phyloP scores from a whole-genome alignment of 441 rosid species.

The Viola pubescens region DNA sequence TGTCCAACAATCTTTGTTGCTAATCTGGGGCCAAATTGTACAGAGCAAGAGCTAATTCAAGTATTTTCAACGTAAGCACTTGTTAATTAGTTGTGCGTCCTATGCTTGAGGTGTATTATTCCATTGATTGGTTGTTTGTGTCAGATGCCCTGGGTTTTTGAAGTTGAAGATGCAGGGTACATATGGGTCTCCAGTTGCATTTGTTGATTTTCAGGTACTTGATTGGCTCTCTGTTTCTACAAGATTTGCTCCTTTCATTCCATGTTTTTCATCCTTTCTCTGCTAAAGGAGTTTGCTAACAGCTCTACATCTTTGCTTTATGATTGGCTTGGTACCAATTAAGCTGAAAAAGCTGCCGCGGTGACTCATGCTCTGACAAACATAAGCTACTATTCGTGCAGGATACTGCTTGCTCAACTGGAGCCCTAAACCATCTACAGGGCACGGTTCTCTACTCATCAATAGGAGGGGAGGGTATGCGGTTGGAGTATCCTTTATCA shows the following conservation, averaged over 20 bases:
- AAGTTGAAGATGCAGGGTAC: constrained; percentile 78
- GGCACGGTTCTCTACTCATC: constrained; percentile 69
- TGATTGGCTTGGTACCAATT: not conserved
- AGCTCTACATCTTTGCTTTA: not conserved
- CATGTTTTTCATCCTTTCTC: not conserved
- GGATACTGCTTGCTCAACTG: constrained; percentile 72
- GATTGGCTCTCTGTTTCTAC: not conserved
- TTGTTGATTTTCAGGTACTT: constrained; percentile 79
- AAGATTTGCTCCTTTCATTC: not conserved
- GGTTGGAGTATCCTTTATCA: constrained; percentile 75
- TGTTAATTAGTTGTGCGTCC: not conserved
- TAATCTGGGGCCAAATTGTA: constrained; percentile 64
- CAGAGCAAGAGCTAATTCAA: constrained; percentile 68
- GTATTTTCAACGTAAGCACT: constrained; percentile 59
- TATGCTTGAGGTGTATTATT: constrained; percentile 5
- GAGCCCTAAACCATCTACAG: constrained; percentile 58
- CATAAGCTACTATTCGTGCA: constrained; percentile 19
- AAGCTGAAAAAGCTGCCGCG: not conserved
- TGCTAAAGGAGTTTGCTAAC: too few relatives aligned
- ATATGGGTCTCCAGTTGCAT: constrained; percentile 77
- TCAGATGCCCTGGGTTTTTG: constrained; percentile 72
- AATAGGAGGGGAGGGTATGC: constrained; percentile 61
- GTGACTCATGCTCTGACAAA: not conserved
- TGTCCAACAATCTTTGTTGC: constrained; percentile 87
- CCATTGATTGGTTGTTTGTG: constrained; percentile 6